Conservation (phyloP, 768 basidiomycete species). For the Fibroporia radiculosa region DNA sequence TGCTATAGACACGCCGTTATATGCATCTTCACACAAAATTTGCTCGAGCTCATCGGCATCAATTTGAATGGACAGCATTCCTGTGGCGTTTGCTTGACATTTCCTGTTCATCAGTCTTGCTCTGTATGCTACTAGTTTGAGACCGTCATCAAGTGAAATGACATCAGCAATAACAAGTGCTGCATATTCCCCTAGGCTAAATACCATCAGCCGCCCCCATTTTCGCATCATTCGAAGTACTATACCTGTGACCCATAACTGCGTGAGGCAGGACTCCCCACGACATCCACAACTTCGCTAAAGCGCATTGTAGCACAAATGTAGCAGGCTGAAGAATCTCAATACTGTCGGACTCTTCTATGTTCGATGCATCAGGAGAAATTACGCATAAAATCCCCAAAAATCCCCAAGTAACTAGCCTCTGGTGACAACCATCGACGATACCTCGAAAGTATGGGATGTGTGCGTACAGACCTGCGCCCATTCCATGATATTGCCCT, state of each 20-base stretch:
- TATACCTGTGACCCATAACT: conserved; percentile 68
- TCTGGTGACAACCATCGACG: conserved; percentile 52
- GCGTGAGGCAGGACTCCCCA: conserved; percentile 60
- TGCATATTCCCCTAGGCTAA: conserved; percentile 69
- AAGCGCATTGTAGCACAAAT: conserved; percentile 55
- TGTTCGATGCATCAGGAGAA: conserved; percentile 4
- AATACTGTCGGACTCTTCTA: conserved; percentile 27
- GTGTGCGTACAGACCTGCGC: conserved; percentile 42
- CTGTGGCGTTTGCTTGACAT: conserved; percentile 37
- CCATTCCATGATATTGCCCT: conserved; percentile 62
- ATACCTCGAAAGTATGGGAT: conserved; percentile 38
- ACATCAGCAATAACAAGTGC: conserved; percentile 60
- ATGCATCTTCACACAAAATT: background rate
- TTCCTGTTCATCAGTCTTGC: conserved; percentile 47
- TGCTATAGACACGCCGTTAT: conserved; percentile 30
- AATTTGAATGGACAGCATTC: conserved; percentile 55
- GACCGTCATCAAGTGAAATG: conserved; percentile 46
- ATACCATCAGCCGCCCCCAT: background rate
- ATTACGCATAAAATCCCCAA: conserved; percentile 38
- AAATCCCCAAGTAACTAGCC: conserved; percentile 42
- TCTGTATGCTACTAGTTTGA: conserved; percentile 49
- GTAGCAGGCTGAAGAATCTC: conserved; percentile 46
- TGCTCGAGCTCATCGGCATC: conserved; percentile 22
- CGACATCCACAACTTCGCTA: conserved; percentile 56
- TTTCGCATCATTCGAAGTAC: conserved; percentile 1